Evolutionary conservation across 1,284 basidiomycete genomes (phyloP).

Genomic region (Malassezia brasiliensis): DNA sequence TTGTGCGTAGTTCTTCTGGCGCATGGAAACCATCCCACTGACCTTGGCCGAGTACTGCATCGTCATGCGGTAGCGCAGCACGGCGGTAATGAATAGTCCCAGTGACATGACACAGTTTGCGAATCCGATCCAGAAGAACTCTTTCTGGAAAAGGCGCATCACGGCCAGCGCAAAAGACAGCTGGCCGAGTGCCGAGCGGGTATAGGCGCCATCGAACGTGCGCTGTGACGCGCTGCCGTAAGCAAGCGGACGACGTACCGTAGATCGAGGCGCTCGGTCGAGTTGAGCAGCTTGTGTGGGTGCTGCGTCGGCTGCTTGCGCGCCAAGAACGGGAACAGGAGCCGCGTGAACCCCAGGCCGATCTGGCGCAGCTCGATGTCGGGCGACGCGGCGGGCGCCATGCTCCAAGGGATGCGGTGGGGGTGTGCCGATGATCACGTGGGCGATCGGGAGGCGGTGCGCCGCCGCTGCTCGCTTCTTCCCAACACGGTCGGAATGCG

Average conservation of each 20-base stretch:
- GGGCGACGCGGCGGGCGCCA: background rate
- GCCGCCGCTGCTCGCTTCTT: background rate
- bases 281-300: constrained; percentile 6
- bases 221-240: constrained; percentile 13
- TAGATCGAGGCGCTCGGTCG: constrained; percentile 8
- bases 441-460: background rate
- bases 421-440: background rate
- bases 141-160: constrained; percentile 10
- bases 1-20: background rate
- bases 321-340: background rate
- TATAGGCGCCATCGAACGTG: constrained; percentile 19
- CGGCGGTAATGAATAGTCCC: constrained; percentile 9
- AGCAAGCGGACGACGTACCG: constrained; percentile 4
- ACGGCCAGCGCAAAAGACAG: constrained; percentile 11
- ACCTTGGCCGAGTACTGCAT: constrained; percentile 9
- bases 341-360: background rate
- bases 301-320: background rate
- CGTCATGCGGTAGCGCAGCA: constrained; percentile 13
- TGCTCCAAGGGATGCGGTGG: background rate
- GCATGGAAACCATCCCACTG: background rate
- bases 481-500: background rate
- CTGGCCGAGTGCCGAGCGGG: constrained; percentile 10
- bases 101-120: constrained; percentile 11
- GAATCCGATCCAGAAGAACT: constrained; percentile 18
- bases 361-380: constrained; percentile 2